Conservation (phyloP, 192 early-diverging fungal species). For the Haplosporangium gracile region DNA sequence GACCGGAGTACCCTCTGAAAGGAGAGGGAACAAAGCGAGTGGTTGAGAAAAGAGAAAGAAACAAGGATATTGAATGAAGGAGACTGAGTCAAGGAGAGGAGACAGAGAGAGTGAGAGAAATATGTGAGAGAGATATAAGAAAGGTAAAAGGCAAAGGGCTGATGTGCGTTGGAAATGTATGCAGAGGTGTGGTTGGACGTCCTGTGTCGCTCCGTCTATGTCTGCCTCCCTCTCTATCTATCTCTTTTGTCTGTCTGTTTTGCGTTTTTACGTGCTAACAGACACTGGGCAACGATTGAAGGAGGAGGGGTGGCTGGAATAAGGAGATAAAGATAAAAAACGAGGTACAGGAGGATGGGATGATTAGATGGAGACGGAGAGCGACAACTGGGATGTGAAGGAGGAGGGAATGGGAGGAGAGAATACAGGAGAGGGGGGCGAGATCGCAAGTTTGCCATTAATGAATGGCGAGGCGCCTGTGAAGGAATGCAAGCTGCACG, state of each 20-base stretch:
- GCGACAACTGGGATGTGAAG: background rate
- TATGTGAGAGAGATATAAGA: background rate
- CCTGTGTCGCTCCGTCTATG: background rate
- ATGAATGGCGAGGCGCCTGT: background rate
- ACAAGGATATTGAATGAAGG: background rate
- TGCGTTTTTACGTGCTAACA: background rate
- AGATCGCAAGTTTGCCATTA: conserved; percentile 1
- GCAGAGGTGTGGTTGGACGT: conserved; percentile 4
- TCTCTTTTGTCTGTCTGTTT: background rate
- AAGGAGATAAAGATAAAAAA: background rate
- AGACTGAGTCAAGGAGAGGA: background rate
- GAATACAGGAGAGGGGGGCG: background rate
- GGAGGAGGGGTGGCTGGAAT: background rate
- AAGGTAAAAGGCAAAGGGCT: background rate
- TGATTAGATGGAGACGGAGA: no score
- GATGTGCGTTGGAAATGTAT: background rate
- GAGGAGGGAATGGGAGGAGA: background rate
- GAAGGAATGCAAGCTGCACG: background rate
- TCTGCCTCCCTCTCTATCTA: background rate
- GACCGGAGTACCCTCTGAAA: no score
- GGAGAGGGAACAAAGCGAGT: no score
- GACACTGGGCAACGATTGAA: background rate
- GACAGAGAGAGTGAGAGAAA: background rate
- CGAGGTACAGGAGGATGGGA: background rate
- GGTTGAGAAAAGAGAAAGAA: background rate